phyloP scores from a whole-genome alignment of 345 rosid genomes.

The Eucalyptus paniculata region DNA sequence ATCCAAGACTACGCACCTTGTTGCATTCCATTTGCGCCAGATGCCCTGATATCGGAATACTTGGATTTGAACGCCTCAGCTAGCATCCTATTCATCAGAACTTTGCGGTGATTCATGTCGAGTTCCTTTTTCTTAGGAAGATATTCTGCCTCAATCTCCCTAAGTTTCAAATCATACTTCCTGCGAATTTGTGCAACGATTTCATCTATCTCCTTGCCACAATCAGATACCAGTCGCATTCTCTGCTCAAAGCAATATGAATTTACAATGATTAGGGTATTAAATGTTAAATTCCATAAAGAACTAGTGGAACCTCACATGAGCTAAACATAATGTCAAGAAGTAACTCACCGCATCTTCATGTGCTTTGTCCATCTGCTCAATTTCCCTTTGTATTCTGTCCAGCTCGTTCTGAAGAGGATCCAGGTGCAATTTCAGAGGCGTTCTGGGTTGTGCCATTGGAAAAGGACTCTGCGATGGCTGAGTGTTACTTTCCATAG shows the following conservation, averaged over 20 bases:
- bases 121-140: conserved; percentile 16
- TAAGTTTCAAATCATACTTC: conserved; percentile 24
- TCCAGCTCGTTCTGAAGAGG: conserved; percentile 61
- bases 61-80: conserved; percentile 49
- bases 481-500: conserved; percentile 1
- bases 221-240: conserved; percentile 20
- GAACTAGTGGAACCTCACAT: not conserved
- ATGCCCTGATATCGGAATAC: conserved; percentile 17
- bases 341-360: conserved; percentile 26
- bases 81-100: conserved; percentile 38
- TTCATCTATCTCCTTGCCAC: conserved; percentile 45
- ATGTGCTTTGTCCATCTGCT: conserved; percentile 5
- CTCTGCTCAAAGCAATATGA: conserved; percentile 25
- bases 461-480: conserved; percentile 5
- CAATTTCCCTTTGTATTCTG: conserved; percentile 18
- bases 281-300: not conserved
- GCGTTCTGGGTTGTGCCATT: conserved; percentile 1
- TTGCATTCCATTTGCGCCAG: not conserved
- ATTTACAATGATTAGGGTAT: not conserved
- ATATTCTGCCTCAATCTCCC: conserved; percentile 27
- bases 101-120: conserved; percentile 15
- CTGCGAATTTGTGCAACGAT: conserved; percentile 25
- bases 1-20: conserved; percentile 18
- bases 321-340: not conserved
- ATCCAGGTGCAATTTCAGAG: conserved; percentile 7